phyloP scores from a whole-genome alignment of 495 filamentous ascomycete species.

The Trichocladium uniseriatum region DNA sequence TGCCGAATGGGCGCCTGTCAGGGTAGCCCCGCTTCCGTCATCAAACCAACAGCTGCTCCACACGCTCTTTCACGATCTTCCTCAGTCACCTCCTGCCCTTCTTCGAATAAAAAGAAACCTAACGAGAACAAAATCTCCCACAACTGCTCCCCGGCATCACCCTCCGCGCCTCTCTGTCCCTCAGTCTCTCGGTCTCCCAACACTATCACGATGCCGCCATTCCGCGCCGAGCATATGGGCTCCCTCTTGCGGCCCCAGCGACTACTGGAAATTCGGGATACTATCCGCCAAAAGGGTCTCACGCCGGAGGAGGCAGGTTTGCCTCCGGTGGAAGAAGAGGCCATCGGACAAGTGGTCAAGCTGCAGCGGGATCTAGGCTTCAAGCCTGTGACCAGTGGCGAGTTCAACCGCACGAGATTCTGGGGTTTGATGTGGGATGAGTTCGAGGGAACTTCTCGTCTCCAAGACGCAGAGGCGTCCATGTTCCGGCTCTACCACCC shows the following conservation, averaged over 20 bases:
- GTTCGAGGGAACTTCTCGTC: conserved; percentile 51
- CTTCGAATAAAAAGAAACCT: no score
- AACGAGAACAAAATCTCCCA: no score
- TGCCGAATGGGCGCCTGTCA: no score
- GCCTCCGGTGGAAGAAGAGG: conserved; percentile 50
- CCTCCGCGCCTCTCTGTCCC: no score
- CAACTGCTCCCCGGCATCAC: no score
- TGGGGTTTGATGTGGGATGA: conserved; percentile 68
- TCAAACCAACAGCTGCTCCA: no score
- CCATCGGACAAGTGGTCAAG: conserved; percentile 56
- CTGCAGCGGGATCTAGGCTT: conserved; percentile 59
- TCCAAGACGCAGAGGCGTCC: conserved; percentile 59
- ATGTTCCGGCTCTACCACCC: conserved; percentile 71
- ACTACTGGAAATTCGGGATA: conserved; percentile 53
- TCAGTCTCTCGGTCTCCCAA: no score
- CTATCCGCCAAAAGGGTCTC: conserved; percentile 49
- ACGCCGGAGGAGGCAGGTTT: conserved; percentile 43
- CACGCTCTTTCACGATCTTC: no score
- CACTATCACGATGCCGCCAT: conserved; percentile 68
- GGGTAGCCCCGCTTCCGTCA: no score
- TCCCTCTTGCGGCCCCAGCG: conserved; percentile 66
- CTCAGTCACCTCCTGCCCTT: no score
- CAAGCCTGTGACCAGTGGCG: conserved; percentile 62
- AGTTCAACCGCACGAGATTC: conserved; percentile 58
- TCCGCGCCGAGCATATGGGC: conserved; percentile 77